These are phyloP conservation scores for Angomonas desouzai DNA, from an alignment of 208 protist genomes.

Conservation along the genomic window DNA sequence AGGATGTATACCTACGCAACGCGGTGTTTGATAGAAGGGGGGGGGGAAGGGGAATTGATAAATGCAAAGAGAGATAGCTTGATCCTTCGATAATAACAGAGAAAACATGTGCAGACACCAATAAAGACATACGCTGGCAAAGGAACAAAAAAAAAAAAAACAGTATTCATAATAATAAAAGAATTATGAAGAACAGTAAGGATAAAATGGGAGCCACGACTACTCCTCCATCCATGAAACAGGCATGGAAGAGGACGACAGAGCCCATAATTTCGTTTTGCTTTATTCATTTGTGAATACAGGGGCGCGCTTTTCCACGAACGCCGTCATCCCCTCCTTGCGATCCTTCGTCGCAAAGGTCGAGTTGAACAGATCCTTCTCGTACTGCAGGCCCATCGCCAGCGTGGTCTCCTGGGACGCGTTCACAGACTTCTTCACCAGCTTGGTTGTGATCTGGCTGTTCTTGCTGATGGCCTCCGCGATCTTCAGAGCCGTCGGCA, in stretches of 20 bases:
- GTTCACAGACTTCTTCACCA: constrained; percentile 89
- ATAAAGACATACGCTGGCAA: too few species aligned
- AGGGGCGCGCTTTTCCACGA: constrained; percentile 89
- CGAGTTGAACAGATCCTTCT: constrained; percentile 80
- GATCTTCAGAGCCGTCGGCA: constrained; percentile 52
- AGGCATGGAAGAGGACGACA: background rate
- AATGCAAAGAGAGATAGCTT: too few species aligned
- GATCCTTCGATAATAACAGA: too few species aligned
- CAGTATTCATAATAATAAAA: background rate
- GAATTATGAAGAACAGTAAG: too few species aligned
- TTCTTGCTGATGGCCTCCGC: constrained; percentile 63
- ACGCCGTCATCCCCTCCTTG: constrained; percentile 91
- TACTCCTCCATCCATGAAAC: background rate
- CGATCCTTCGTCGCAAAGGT: constrained; percentile 91
- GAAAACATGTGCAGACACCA: too few species aligned
- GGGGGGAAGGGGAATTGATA: too few species aligned
- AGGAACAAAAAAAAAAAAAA: constrained; percentile 14
- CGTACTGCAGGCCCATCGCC: constrained; percentile 73
- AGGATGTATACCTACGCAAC: too few species aligned
- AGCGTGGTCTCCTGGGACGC: constrained; percentile 77
- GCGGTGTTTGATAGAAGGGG: constrained; percentile 8
- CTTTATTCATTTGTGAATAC: constrained; percentile 75
- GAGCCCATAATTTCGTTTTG: background rate
- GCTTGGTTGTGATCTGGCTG: constrained; percentile 79
- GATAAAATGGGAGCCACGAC: constrained; percentile 1